A percentile compares a stretch with the other conserved stretches of the same genome.
Evolutionary conservation across 352 stramenopile genomes (phyloP).

Genomic region (Globisporangium uncinulatum): DNA sequence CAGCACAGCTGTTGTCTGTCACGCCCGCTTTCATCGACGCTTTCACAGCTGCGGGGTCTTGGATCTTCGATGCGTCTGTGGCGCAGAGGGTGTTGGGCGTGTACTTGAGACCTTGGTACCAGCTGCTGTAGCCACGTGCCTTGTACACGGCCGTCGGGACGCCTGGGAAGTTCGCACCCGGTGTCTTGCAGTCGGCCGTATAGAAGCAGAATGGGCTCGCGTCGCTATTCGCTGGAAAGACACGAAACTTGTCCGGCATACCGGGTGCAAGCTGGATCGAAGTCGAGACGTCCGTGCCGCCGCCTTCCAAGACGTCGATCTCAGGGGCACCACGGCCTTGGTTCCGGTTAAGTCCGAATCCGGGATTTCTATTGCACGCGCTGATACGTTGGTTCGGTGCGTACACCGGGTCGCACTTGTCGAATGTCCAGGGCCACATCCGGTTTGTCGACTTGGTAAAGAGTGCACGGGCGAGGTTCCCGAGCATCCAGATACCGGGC

Average conservation of each 20-base stretch:
- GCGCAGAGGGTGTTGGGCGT: constrained; percentile 46
- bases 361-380: constrained; percentile 87
- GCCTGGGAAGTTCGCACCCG: constrained; percentile 46
- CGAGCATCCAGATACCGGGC: constrained; percentile 94
- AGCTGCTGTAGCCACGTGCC: constrained; percentile 30
- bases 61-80: constrained; percentile 18
- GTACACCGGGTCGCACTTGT: constrained; percentile 84
- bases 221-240: neutral
- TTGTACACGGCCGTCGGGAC: constrained; percentile 38
- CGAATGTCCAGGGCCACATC: constrained; percentile 95
- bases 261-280: constrained; percentile 71
- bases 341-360: constrained; percentile 88
- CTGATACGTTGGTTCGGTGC: constrained; percentile 71
- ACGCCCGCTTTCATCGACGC: constrained; percentile 39
- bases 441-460: constrained; percentile 91
- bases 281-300: constrained; percentile 54
- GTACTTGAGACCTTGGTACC: constrained; percentile 57
- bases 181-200: constrained; percentile 29
- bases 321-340: constrained; percentile 90
- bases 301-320: constrained; percentile 94
- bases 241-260: constrained; percentile 44
- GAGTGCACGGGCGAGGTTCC: constrained; percentile 92
- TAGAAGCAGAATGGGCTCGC: constrained; percentile 36
- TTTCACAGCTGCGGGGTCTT: constrained; percentile 35
- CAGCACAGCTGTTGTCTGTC: constrained; percentile 35